Base-by-base conservation (phyloP, 495 filamentous ascomycete species). In the Talaromyces wortmannii region DNA sequence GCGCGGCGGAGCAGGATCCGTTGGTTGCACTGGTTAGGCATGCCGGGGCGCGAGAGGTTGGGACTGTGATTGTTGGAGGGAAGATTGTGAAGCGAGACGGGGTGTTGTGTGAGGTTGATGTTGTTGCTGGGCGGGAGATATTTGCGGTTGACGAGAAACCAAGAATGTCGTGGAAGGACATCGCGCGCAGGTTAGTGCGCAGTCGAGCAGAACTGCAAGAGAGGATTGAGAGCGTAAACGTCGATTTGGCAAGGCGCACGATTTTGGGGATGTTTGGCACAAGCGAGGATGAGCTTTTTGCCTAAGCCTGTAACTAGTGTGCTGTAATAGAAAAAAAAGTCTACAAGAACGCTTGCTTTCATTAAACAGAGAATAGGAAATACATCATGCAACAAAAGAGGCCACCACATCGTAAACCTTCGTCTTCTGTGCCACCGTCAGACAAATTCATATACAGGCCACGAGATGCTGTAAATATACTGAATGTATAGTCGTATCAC, bases 11-110 rank as follows among this genome's bases (percentile, higher is more conserved):
- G 8, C 57, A 70, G 17, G 68, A 71, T 44, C 63, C 71, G 2
- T 58, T 72, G 45, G 67, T 63, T 1, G 67, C 72, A 6, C 55
- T 73, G 15, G 67, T 76, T 4, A 32, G 68, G 43, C 71, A 74
- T 57, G 36, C 36, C 5, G 36, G 36, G 36, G 8, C 36, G 36
- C 2, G 36, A 40, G 36, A 40, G 13, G 13, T 40, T 13, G 5
- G 13, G 2, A 40, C 2, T 40, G 36, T 40, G 13, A 40, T 40
- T 13, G 36, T 40, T 10, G 36, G 36, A 10, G 36, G 36, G 8
- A 8, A 13, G 13, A 40, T 40, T 2, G 36, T 40, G 36, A 40
- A 40, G 36, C 36, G 36, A 40, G 13, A 40, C 5, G 36, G 36
- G 8, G 8, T 40, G 13, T 40, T 40, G 36, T 40, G 36, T 40